Percentiles rank a stretch among this genome's conserved stretches.
Conservation (phyloP, 495 filamentous ascomycete species). For the Daldinia decipiens region DNA sequence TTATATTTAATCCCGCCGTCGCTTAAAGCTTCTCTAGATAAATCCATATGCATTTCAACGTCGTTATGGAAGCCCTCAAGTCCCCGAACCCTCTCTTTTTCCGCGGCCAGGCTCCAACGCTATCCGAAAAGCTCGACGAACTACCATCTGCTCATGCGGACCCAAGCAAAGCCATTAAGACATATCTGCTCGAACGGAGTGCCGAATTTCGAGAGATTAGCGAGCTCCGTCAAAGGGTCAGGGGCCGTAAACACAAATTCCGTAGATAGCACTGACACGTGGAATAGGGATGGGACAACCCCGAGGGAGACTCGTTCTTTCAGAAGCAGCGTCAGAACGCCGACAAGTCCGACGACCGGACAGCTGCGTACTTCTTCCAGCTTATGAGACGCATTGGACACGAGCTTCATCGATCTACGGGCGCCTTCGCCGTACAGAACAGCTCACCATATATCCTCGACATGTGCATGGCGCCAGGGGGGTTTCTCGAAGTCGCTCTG, state of each 20-base stretch:
- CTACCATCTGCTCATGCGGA: not conserved
- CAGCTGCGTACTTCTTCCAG: constrained; percentile 15
- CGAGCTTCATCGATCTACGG: constrained; percentile 31
- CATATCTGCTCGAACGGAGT: not conserved
- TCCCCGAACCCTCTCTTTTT: not conserved
- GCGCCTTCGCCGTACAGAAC: constrained; percentile 52
- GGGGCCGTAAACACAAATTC: not conserved
- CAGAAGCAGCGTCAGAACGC: constrained; percentile 49
- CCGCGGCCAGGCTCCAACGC: not conserved
- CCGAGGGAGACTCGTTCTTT: constrained; percentile 55
- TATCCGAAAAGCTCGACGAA: not conserved
- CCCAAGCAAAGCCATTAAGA: not conserved
- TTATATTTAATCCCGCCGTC: too few species aligned
- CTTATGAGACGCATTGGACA: constrained; percentile 34
- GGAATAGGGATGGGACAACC: constrained; percentile 57
- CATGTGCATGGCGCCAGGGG: constrained; percentile 68
- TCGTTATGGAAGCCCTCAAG: not conserved
- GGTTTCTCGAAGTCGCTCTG: constrained; percentile 55
- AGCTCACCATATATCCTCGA: constrained; percentile 57
- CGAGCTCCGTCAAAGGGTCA: not conserved
- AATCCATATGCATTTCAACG: not conserved
- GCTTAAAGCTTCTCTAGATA: not conserved
- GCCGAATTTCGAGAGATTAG: not conserved
- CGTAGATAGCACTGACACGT: not conserved
- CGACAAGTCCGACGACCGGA: constrained; percentile 44